Evolutionary conservation across 495 filamentous ascomycete species (phyloP).

Genomic region (Pyrenopolyporus hunteri): DNA sequence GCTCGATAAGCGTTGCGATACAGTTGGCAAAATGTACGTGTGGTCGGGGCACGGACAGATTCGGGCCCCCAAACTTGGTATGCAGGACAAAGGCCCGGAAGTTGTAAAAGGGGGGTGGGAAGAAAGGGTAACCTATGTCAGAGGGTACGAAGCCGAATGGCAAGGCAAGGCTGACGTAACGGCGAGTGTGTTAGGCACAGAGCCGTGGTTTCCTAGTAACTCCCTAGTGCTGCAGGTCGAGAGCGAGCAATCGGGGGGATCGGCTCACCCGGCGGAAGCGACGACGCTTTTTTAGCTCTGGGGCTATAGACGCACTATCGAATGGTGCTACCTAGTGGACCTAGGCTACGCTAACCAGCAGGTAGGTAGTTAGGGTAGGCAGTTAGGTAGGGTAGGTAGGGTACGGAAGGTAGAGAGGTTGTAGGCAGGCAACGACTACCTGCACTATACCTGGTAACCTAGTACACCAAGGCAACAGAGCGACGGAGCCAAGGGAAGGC

Average conservation of each 20-base stretch:
- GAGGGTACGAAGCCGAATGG: slow-evolving; percentile 36
- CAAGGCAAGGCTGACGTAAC: slow-evolving; percentile 50
- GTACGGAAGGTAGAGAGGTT: no score
- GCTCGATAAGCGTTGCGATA: slow-evolving; percentile 3
- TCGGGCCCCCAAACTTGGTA: slow-evolving; percentile 18
- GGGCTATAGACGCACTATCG: slow-evolving; percentile 10
- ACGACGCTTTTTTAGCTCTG: slow-evolving; percentile 36
- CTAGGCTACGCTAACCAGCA: slow-evolving; percentile 21
- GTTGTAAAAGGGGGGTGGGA: slow-evolving; percentile 14
- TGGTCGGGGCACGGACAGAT: slow-evolving; percentile 18
- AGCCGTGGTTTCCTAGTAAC: slow-evolving; percentile 18
- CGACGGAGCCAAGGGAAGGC: slow-evolving; percentile 26
- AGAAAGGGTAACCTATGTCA: slow-evolving; percentile 28
- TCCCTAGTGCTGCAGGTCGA: slow-evolving; percentile 27
- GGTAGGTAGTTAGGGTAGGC: not conserved
- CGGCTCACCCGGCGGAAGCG: slow-evolving; percentile 35
- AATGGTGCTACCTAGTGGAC: slow-evolving; percentile 25
- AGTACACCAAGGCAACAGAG: slow-evolving; percentile 26
- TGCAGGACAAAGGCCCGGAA: slow-evolving; percentile 1
- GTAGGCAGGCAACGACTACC: no score
- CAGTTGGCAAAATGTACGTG: slow-evolving; percentile 8
- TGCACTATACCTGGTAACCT: no score
- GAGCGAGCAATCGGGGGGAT: slow-evolving; percentile 40
- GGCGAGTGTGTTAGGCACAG: slow-evolving; percentile 19
- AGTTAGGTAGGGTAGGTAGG: slow-evolving; percentile 6